Conservation (phyloP, 495 filamentous ascomycete genomes). For the Lophiotrema nucula region DNA sequence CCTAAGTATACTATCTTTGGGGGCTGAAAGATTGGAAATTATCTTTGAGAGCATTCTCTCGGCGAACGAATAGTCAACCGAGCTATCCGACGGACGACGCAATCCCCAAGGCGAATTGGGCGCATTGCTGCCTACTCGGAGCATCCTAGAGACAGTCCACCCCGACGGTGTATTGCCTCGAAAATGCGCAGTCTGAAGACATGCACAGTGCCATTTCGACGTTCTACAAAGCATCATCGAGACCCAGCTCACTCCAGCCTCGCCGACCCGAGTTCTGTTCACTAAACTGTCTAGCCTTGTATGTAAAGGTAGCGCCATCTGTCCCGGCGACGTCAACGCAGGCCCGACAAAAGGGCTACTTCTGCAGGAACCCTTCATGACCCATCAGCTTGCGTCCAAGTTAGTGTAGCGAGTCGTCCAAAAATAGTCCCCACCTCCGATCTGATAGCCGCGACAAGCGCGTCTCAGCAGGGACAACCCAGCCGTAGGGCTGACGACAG, state of each 20-base stretch:
- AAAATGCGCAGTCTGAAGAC: too few relatives aligned
- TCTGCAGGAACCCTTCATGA: slow-evolving; percentile 27
- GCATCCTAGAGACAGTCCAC: too few relatives aligned
- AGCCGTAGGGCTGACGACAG: slow-evolving; percentile 24
- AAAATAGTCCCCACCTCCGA: slow-evolving; percentile 23
- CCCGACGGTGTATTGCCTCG: too few relatives aligned
- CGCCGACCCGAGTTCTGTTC: slow-evolving; percentile 3
- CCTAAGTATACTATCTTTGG: slow-evolving; percentile 28
- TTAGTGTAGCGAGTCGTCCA: too few relatives aligned
- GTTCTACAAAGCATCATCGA: too few relatives aligned
- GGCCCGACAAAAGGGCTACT: slow-evolving; percentile 13
- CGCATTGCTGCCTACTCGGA: too few relatives aligned
- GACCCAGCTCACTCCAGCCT: slow-evolving; percentile 4
- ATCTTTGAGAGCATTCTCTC: not conserved
- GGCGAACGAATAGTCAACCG: not conserved
- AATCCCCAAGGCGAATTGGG: too few relatives aligned
- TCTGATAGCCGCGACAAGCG: slow-evolving; percentile 20
- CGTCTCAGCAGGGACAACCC: not conserved
- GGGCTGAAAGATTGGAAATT: slow-evolving; percentile 1
- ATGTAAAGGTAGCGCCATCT: too few relatives aligned
- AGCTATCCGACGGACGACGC: too few relatives aligned
- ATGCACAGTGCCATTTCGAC: too few relatives aligned
- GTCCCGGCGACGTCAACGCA: too few relatives aligned
- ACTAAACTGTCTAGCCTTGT: too few relatives aligned
- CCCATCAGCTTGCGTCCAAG: slow-evolving; percentile 10